These are phyloP conservation scores for Xylaria sp. DNA, from an alignment of 2,329 filamentous ascomycete genomes.

Conservation along the genomic window DNA sequence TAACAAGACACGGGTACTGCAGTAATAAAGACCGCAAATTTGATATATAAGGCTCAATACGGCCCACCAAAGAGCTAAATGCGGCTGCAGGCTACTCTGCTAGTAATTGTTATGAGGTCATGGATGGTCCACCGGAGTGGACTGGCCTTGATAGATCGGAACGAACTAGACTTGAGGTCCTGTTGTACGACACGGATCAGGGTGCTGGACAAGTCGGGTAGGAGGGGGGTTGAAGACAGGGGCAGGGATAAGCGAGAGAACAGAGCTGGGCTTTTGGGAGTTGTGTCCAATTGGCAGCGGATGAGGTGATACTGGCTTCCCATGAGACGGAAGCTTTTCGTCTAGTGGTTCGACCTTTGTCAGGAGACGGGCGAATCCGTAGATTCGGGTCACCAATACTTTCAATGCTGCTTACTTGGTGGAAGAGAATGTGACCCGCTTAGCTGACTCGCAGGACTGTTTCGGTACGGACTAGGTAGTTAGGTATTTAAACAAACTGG, in stretches of 20 bases:
- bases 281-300: constrained; percentile 2
- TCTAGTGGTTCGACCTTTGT: background rate
- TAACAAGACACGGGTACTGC: constrained; percentile 7
- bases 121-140: constrained; percentile 37
- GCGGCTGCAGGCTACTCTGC: constrained; percentile 11
- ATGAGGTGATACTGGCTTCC: background rate
- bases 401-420: constrained; percentile 1
- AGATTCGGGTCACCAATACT: constrained; percentile 7
- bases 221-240: background rate
- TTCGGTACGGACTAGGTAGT: constrained; percentile 3
- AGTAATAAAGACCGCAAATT: constrained; percentile 27
- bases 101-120: constrained; percentile 42
- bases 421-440: constrained; percentile 3
- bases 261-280: background rate
- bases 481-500: constrained; percentile 4
- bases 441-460: constrained; percentile 6
- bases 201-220: constrained; percentile 2
- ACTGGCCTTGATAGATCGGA: constrained; percentile 35
- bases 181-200: constrained; percentile 4
- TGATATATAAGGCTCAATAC: constrained; percentile 25
- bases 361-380: background rate
- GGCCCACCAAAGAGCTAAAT: constrained; percentile 24
- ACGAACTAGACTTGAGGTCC: background rate
- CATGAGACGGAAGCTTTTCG: background rate
- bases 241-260: background rate